These are phyloP conservation scores for Geotrichum candidum DNA, from an alignment of 1,139 yeast genomes.

Conservation along the genomic window DNA sequence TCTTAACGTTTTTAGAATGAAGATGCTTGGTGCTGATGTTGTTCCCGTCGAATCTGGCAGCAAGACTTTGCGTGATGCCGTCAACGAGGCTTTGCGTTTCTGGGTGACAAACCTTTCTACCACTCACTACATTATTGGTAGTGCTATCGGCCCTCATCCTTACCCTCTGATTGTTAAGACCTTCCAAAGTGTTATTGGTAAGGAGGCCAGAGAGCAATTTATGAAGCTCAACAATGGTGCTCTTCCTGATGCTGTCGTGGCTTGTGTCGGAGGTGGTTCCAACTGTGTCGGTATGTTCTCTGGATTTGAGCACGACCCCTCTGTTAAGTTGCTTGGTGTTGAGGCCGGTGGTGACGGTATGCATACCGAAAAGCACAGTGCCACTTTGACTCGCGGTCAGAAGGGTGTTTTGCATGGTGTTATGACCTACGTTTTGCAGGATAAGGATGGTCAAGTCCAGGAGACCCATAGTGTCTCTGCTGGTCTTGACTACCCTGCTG, in stretches of 20 bases:
- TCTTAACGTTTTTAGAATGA: constrained; percentile 93
- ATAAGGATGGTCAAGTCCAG: constrained; percentile 87
- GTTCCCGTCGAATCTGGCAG: constrained; percentile 93
- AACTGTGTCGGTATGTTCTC: constrained; percentile 94
- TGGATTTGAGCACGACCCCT: constrained; percentile 76
- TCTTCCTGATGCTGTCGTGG: constrained; percentile 88
- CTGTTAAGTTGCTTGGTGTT: constrained; percentile 81
- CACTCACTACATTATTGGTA: constrained; percentile 93
- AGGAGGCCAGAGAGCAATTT: constrained; percentile 89
- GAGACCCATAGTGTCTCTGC: constrained; percentile 98
- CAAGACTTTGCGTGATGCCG: constrained; percentile 92
- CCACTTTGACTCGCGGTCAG: constrained; percentile 84
- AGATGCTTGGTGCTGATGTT: constrained; percentile 91
- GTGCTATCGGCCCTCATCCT: constrained; percentile 99
- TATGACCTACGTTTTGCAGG: constrained; percentile 85
- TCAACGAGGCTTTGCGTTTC: constrained; percentile 90
- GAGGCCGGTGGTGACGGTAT: constrained; percentile 99
- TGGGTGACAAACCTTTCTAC: constrained; percentile 87
- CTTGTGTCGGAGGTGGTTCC: constrained; percentile 99
- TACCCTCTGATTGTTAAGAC: constrained; percentile 97
- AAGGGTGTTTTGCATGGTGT: constrained; percentile 99
- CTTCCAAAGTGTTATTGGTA: constrained; percentile 95
- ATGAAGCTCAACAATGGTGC: constrained; percentile 68
- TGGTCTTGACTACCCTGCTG: constrained; percentile 98
- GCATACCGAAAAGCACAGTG: constrained; percentile 80